phyloP scores from a whole-genome alignment of 1,284 basidiomycete species.

The Heterobasidion irregulare region DNA sequence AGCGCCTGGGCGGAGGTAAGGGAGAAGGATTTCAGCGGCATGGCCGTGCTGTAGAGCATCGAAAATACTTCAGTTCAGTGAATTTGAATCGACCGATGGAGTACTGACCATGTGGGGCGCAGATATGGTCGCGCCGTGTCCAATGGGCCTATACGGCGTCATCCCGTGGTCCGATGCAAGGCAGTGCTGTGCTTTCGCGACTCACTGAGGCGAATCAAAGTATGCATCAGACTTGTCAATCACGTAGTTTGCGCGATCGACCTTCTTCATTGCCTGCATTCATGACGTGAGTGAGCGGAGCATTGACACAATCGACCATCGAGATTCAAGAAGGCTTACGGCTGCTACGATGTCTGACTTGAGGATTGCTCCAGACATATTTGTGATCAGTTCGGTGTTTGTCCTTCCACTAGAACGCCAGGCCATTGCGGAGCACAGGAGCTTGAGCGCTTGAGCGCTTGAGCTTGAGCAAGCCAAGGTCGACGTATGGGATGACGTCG shows the following conservation, averaged over 20 bases:
- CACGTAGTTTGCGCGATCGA: constrained; percentile 75
- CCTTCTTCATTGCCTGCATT: constrained; percentile 58
- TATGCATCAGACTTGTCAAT: constrained; percentile 49
- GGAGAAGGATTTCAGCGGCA: constrained; percentile 66
- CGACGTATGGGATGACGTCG: neutral
- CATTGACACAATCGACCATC: neutral
- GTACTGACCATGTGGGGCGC: constrained; percentile 79
- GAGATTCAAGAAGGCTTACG: constrained; percentile 21
- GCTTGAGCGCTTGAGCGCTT: neutral
- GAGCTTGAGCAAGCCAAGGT: neutral
- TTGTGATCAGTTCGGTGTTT: constrained; percentile 66
- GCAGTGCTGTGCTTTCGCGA: constrained; percentile 14
- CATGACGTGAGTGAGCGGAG: neutral
- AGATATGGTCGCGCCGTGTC: constrained; percentile 79
- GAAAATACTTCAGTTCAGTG: neutral
- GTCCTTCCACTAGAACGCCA: constrained; percentile 69
- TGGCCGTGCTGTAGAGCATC: constrained; percentile 61
- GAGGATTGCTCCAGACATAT: constrained; percentile 48
- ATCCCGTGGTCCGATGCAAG: neutral
- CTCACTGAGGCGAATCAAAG: constrained; percentile 71
- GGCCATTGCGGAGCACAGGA: constrained; percentile 40
- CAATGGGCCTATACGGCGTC: constrained; percentile 48
- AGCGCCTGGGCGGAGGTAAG: constrained; percentile 60
- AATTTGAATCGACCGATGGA: constrained; percentile 1
- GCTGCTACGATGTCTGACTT: constrained; percentile 38